Evolutionary conservation across 2,329 filamentous ascomycete genomes (phyloP).

Genomic region (Penicillium sp.): DNA sequence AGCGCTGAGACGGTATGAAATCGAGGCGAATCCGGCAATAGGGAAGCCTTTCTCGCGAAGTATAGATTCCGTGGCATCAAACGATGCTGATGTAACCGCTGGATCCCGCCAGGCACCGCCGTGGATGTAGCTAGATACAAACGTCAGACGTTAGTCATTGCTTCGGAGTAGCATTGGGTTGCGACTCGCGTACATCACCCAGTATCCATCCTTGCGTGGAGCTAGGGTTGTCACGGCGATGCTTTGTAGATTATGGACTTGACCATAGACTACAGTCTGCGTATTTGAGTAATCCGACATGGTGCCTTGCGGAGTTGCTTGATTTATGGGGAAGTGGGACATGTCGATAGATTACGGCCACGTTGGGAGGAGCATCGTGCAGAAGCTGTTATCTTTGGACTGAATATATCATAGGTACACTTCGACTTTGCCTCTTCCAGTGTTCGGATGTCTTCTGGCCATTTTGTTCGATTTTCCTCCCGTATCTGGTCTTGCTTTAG

Average conservation of each 20-base stretch:
- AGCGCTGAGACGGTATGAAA: conserved; percentile 48
- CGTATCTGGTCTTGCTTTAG: neutral
- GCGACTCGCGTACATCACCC: conserved; percentile 39
- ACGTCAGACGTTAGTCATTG: conserved; percentile 1
- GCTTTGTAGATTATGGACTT: conserved; percentile 33
- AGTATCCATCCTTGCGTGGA: conserved; percentile 29
- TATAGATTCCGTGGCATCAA: conserved; percentile 35
- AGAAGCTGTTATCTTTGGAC: neutral
- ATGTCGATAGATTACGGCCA: conserved; percentile 1
- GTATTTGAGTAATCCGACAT: conserved; percentile 25
- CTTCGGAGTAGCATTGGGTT: neutral
- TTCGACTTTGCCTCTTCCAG: neutral
- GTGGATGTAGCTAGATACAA: conserved; percentile 43
- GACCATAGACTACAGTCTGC: conserved; percentile 29
- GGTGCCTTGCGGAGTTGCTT: conserved; percentile 13
- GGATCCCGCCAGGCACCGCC: conserved; percentile 52
- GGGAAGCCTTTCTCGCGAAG: conserved; percentile 28
- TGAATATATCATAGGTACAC: neutral
- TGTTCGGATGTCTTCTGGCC: neutral
- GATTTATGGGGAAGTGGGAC: conserved; percentile 12
- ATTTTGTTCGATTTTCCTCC: neutral
- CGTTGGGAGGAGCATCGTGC: neutral
- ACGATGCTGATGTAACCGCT: conserved; percentile 35
- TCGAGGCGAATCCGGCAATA: conserved; percentile 45
- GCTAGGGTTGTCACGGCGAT: conserved; percentile 30